Evolutionary conservation across 257 asterid species (phyloP), one percentile per base, ranked within the genome.

Genomic region (Ligustrum vulgare): DNA sequence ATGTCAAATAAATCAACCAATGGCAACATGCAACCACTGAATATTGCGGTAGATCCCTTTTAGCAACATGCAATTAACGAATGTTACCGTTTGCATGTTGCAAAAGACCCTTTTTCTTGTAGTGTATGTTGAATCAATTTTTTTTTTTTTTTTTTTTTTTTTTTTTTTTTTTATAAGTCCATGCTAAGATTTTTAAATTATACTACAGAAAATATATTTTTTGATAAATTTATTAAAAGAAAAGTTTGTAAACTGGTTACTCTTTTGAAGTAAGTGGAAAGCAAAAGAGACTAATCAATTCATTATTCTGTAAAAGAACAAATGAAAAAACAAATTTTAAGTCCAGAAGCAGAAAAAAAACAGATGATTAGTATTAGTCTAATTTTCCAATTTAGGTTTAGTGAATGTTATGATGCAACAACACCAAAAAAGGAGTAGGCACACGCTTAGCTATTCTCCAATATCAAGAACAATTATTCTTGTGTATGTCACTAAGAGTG

Each of bases 381-480:
- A 75, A 84, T 68, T 81, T 86, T 81, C 95, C 85, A 75, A 84
- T 89, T 87, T 81, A 41, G 96, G 95, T 39, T n/a, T n/a, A 80
- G 80, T 74, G 86, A 82, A 87, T 84, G 88, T 68, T 79, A 80
- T 86, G 83, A 58, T 80, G 74, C 80, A 82, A 84, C 85, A 77
- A 80, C 75, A 82, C 20, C 20, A 78, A 75, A 86, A 86, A 84
- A 84, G 82, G 11, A 9, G 76, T 62, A 39, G 83, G 79, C 56
- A 73, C 70, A 76, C 79, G 80, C 80, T 78, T 80, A 60, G 13
- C 67, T 60, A 23, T 60, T 32, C 65, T 60, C 67, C 67, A 60
- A 23, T 22, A 60, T 9, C 67, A 60, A 60, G 67, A 60, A 60
- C 67, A 60, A 54, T 23, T 23, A 60, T 60, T 60, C 67, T 60